A percentile compares a stretch with the other conserved stretches of the same genome.
phyloP scores from a whole-genome alignment of 495 filamentous ascomycete genomes.

The Neurospora sp. region DNA sequence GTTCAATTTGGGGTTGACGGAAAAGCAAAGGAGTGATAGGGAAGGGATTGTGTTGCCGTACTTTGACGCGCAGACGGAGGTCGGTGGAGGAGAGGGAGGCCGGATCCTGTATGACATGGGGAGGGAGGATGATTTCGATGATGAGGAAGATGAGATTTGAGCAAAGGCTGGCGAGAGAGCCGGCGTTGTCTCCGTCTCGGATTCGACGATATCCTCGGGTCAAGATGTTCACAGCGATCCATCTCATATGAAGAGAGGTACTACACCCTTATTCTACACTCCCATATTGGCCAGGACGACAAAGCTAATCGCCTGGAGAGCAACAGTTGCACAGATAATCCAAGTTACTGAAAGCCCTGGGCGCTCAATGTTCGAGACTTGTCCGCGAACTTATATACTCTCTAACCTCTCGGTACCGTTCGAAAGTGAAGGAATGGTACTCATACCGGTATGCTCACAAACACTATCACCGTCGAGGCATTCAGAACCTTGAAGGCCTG shows the following conservation, averaged over 20 bases:
- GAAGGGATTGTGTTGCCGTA: conserved; percentile 89
- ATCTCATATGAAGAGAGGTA: neutral
- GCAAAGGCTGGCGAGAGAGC: neutral
- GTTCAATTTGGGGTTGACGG: conserved; percentile 81
- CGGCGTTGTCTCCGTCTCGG: neutral
- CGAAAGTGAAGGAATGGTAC: no score
- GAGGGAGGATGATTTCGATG: conserved; percentile 94
- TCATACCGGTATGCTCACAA: no score
- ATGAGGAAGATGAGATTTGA: conserved; percentile 95
- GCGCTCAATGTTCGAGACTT: neutral
- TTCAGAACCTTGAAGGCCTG: neutral
- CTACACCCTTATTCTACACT: neutral
- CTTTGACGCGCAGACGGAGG: conserved; percentile 81
- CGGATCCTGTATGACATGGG: conserved; percentile 96
- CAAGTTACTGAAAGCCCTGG: neutral
- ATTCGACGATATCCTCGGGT: neutral
- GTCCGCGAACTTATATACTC: neutral
- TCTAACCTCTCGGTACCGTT: no score
- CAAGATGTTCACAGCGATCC: neutral
- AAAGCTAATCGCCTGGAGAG: neutral
- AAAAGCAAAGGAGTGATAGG: conserved; percentile 71
- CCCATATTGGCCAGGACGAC: neutral
- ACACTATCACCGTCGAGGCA: neutral
- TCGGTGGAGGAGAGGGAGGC: conserved; percentile 69
- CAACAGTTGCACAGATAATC: neutral